Evolutionary conservation across 2,329 filamentous ascomycete species (phyloP).

Genomic region (Aureobasidium pullulans): DNA sequence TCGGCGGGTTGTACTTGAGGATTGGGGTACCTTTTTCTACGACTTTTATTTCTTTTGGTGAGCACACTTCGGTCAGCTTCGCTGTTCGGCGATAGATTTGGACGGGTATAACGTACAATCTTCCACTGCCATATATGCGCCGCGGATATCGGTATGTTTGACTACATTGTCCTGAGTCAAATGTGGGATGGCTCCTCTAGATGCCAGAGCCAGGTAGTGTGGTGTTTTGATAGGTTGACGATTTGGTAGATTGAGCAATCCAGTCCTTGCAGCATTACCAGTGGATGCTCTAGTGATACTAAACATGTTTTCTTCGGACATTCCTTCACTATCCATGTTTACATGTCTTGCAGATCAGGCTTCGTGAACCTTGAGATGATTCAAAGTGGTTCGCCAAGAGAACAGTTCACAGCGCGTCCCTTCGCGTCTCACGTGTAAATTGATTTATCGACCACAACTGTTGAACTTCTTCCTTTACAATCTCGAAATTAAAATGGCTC

Average conservation of each 20-base stretch:
- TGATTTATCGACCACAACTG: neutral
- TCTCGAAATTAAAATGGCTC: constrained; percentile 4
- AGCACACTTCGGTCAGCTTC: constrained; percentile 32
- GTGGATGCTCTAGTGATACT: constrained; percentile 33
- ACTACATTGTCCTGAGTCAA: constrained; percentile 75
- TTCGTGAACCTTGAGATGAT: neutral
- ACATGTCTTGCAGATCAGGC: neutral
- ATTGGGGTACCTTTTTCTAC: constrained; percentile 54
- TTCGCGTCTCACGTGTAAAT: neutral
- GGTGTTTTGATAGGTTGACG: constrained; percentile 71
- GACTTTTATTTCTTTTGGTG: constrained; percentile 43
- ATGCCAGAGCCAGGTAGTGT: constrained; percentile 71
- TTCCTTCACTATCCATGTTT: neutral
- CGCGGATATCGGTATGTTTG: constrained; percentile 57
- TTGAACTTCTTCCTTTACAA: neutral
- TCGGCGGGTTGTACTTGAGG: constrained; percentile 40
- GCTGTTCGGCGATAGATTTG: constrained; percentile 4
- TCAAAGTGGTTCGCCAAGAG: neutral
- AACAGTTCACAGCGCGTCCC: neutral
- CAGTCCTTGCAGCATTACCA: constrained; percentile 54
- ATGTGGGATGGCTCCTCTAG: constrained; percentile 79
- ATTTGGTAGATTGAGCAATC: constrained; percentile 55
- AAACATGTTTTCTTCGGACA: constrained; percentile 32
- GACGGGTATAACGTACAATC: constrained; percentile 62
- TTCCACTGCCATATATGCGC: constrained; percentile 77